A percentile compares a stretch with the other conserved stretches of the same genome.
Conservation (phyloP, 768 basidiomycete species). For the Suillus clintonianus region DNA sequence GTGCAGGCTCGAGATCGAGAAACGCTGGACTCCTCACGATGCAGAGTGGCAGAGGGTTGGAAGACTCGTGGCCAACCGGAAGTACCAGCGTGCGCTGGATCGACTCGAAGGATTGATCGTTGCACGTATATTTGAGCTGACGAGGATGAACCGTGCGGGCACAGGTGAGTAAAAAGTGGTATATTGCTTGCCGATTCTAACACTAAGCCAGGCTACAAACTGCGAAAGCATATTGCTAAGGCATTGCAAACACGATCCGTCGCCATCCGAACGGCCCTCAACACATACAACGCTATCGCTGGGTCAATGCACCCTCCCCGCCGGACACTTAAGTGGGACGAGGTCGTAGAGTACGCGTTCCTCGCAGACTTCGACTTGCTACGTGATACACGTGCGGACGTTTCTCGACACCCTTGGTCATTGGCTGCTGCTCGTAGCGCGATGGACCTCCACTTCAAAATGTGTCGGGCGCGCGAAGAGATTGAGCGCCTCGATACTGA, state of each 20-base stretch:
- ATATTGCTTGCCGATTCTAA: neutral
- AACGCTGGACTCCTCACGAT: neutral
- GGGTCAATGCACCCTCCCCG: neutral
- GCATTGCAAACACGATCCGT: neutral
- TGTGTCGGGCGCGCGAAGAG: constrained; percentile 22
- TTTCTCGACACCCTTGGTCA: constrained; percentile 19
- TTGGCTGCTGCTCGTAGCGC: constrained; percentile 11
- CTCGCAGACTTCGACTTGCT: too few relatives aligned
- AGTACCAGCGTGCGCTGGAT: neutral
- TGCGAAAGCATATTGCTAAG: neutral
- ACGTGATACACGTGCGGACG: constrained; percentile 15
- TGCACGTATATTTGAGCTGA: neutral
- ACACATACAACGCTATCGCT: neutral
- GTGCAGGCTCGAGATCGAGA: neutral
- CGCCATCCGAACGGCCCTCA: neutral
- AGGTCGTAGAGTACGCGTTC: too few relatives aligned
- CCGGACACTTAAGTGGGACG: too few relatives aligned
- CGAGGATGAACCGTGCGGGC: neutral
- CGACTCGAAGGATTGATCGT: neutral
- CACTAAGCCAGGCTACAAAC: neutral
- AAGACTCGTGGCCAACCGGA: neutral
- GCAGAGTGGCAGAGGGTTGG: neutral
- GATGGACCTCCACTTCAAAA: constrained; percentile 21
- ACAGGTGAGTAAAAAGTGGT: neutral
- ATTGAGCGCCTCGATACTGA: constrained; percentile 23